A percentile compares a stretch with the other conserved stretches of the same genome.
phyloP scores from a whole-genome alignment of 345 rosid species.

The Psidium guajava region DNA sequence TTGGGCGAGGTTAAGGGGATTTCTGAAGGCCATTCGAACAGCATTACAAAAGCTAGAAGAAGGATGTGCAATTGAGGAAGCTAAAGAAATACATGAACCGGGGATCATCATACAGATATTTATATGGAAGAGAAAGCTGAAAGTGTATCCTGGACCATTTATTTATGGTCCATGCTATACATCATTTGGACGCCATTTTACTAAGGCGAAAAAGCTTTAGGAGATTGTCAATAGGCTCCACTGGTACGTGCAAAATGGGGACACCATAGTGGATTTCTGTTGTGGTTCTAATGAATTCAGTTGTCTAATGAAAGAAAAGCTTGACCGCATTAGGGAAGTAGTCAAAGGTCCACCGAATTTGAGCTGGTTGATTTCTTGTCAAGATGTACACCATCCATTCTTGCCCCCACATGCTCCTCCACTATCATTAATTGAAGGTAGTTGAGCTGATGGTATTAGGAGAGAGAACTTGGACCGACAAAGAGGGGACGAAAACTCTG shows the following conservation, averaged over 20 bases:
- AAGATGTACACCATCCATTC: too few relatives aligned
- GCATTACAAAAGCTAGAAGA: conserved; percentile 41
- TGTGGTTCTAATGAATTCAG: conserved; percentile 13
- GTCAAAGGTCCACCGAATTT: too few relatives aligned
- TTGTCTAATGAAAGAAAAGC: conserved; percentile 10
- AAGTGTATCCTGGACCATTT: conserved; percentile 53
- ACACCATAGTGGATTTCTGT: conserved; percentile 23
- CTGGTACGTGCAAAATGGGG: conserved; percentile 44
- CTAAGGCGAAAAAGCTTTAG: conserved; percentile 41
- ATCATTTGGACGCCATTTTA: conserved; percentile 73
- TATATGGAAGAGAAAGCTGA: conserved; percentile 49
- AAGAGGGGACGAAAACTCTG: too few relatives aligned
- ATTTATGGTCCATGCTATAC: conserved; percentile 50
- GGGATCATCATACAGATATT: conserved; percentile 26
- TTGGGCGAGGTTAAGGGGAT: conserved; percentile 31
- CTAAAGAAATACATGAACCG: conserved; percentile 46
- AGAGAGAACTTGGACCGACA: too few relatives aligned
- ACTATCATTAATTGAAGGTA: too few relatives aligned
- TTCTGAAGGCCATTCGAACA: conserved; percentile 42
- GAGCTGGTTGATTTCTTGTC: too few relatives aligned
- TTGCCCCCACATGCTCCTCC: too few relatives aligned
- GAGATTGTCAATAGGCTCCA: conserved; percentile 61
- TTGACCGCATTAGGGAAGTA: too few relatives aligned
- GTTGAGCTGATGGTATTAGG: too few relatives aligned
- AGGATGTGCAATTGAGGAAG: conserved; percentile 34